Conservation (phyloP, 2,329 filamentous ascomycete genomes). For the Plenodomus biglobosus region DNA sequence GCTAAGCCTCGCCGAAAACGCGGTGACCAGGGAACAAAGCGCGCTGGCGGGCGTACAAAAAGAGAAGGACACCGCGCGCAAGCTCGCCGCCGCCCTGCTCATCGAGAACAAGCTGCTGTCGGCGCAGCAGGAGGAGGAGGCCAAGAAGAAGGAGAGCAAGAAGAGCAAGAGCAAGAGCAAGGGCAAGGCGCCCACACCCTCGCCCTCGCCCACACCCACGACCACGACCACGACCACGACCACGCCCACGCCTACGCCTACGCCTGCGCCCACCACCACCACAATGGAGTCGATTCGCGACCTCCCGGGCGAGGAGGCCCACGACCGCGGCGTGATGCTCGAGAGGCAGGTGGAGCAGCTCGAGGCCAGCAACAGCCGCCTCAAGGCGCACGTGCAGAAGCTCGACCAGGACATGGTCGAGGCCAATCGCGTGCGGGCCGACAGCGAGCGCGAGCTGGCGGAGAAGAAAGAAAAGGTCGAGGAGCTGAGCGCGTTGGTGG, state of each 20-base stretch:
- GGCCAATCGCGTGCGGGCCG: background rate
- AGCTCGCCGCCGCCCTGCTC: background rate
- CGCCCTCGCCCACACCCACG: too few species aligned
- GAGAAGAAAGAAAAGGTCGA: background rate
- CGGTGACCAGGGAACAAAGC: background rate
- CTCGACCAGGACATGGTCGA: background rate
- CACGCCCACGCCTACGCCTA: too few species aligned
- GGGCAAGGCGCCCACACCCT: too few species aligned
- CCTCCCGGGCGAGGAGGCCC: background rate
- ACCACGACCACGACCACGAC: too few species aligned
- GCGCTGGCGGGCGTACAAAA: background rate
- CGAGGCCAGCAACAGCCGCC: background rate
- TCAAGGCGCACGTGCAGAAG: background rate
- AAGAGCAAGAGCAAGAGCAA: too few species aligned
- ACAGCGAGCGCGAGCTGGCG: background rate
- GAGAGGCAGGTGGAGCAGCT: background rate
- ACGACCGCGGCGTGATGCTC: background rate
- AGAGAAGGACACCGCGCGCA: background rate
- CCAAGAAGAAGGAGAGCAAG: background rate
- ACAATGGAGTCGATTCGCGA: background rate
- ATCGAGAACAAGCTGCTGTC: background rate
- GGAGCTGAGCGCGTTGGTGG: background rate
- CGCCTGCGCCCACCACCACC: too few species aligned
- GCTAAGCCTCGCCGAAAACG: background rate
- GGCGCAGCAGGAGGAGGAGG: background rate